Conservation (phyloP, 176 grass and related monocot species). For the Oryza meridionalis region DNA sequence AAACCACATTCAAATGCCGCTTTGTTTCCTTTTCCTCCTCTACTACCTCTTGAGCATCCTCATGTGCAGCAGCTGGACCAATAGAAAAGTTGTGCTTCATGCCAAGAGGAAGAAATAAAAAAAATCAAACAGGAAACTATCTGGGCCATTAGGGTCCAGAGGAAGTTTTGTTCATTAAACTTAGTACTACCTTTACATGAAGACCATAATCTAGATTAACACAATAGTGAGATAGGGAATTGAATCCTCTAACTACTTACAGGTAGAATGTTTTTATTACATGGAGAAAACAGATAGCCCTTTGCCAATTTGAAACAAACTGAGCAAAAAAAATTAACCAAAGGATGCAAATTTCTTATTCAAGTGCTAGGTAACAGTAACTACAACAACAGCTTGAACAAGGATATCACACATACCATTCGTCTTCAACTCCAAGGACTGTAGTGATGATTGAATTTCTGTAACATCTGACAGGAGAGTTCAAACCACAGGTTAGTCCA, state of each 20-base stretch:
- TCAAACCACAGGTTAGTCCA: constrained; percentile 27
- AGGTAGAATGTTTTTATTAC: background rate
- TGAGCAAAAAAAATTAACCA: background rate
- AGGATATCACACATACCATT: constrained; percentile 48
- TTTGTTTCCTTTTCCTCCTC: constrained; percentile 60
- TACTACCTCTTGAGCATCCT: constrained; percentile 50
- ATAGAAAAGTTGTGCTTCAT: constrained; percentile 23
- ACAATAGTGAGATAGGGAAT: background rate
- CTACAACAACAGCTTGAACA: background rate
- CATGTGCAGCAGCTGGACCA: constrained; percentile 43
- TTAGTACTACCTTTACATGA: background rate
- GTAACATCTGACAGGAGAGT: constrained; percentile 62
- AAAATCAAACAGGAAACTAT: background rate
- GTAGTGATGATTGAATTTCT: constrained; percentile 66
- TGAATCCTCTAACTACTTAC: background rate
- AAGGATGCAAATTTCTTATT: background rate
- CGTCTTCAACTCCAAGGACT: constrained; percentile 71
- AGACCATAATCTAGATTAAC: constrained; percentile 6
- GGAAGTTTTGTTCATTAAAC: background rate
- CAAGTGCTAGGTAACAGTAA: constrained; percentile 16
- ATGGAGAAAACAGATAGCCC: constrained; percentile 10
- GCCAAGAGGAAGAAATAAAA: background rate
- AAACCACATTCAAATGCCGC: constrained; percentile 92
- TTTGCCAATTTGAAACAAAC: constrained; percentile 29
- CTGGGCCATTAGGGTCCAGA: background rate